Base-by-base conservation (phyloP, 2,329 filamentous ascomycete genomes). In the Pseudopyricularia cyperi region DNA sequence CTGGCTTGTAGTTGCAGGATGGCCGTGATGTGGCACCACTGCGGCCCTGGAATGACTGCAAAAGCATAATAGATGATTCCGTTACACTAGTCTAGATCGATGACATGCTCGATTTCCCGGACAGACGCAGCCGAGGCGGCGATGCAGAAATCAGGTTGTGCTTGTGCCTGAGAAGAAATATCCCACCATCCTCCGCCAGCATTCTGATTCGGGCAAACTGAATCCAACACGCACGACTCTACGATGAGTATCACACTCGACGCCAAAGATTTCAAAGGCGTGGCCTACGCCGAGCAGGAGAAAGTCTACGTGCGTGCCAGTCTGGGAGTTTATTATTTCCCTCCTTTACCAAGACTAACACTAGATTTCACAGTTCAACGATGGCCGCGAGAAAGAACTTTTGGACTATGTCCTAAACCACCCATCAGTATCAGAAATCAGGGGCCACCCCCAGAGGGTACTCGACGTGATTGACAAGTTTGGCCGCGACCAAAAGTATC, bases 311-410 rank as follows among this genome's bases (percentile, higher is more conserved):
- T 62, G n/a, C 56, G 59, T 24, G 19, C 19, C 37, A 39, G 14
- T 44, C 22, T 3, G 19, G 34, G 3, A 24, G 2, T 17, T 42
- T 2, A 2, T 12, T 42, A 19, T 22, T 22, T 24, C 3, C 4
- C 19, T 12, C 4, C 19, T 19, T 42, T 4, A 24, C 22, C 19
- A 2, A 24, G 19, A 22, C 37, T 42, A 14, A 15, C 6, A 19
- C 1, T 6, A 24, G 2, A 11, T 3, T 30, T 4, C 28, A 39
- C 53, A 76, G 71, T 79, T 76, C 55, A 79, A 87, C 57, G 85
- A 89, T 63, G 85, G 85, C 17, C 77, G 85, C 22, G 87, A 91
- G 62, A 78, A 84, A 53, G 81, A 86, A 59, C 74, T 91, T 4
- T 71, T 90, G 5, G 79, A 85, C 56, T 87, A 78, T 62, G 70